A percentile compares a stretch with the other conserved stretches of the same genome.
These are phyloP conservation scores for Aspergillus pseudoviridinutans DNA, from an alignment of 2,329 filamentous ascomycete genomes.

Conservation along the genomic window DNA sequence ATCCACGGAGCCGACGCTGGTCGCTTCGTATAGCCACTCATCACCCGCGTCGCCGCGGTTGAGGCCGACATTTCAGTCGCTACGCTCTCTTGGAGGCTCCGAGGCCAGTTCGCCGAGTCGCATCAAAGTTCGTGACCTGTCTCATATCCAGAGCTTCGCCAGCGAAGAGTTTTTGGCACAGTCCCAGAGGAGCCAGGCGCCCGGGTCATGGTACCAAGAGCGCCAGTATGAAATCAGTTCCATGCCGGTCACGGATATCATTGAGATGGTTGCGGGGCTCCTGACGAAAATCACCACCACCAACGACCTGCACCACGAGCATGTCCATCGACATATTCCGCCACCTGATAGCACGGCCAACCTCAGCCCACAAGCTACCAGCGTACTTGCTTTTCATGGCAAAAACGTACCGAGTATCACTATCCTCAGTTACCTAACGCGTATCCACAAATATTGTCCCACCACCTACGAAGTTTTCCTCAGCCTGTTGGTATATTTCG, in stretches of 20 bases:
- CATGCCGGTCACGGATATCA: conserved; percentile 96
- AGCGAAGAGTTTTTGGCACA: conserved; percentile 66
- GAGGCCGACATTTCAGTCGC: conserved; percentile 43
- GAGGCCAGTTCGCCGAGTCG: conserved; percentile 50
- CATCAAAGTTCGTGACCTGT: conserved; percentile 82
- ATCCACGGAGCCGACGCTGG: conserved; percentile 22
- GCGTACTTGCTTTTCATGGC: conserved; percentile 90
- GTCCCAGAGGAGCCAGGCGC: conserved; percentile 44
- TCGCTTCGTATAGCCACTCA: conserved; percentile 26
- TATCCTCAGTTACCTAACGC: conserved; percentile 88
- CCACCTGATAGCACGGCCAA: conserved; percentile 56
- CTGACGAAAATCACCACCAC: conserved; percentile 96
- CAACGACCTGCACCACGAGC: conserved; percentile 91
- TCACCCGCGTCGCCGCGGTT: conserved; percentile 45
- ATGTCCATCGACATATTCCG: conserved; percentile 71
- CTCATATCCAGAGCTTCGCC: conserved; percentile 86
- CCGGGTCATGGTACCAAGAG: conserved; percentile 47
- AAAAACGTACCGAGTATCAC: conserved; percentile 98
- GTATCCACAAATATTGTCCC: conserved; percentile 98
- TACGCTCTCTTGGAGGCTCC: conserved; percentile 41
- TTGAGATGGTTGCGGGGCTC: conserved; percentile 96
- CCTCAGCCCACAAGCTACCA: conserved; percentile 62
- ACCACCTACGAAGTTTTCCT: conserved; percentile 98
- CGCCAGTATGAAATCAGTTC: conserved; percentile 88
- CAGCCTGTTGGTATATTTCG: conserved; percentile 93